Base-by-base conservation (phyloP, 495 filamentous ascomycete genomes). In the Hapsidospora chrysogenum region DNA sequence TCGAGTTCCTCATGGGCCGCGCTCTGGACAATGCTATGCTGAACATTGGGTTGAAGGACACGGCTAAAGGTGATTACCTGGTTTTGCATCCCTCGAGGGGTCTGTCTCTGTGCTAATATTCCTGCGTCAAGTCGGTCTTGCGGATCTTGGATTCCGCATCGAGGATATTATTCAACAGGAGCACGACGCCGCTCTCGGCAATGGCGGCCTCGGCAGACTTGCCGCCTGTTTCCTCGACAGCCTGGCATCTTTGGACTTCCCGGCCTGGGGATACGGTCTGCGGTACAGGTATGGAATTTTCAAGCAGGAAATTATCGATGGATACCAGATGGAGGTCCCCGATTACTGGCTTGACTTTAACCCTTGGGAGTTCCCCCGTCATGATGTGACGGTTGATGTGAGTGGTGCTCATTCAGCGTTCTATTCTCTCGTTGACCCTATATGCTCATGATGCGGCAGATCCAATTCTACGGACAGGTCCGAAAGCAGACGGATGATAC, bases 301-400 rank as follows among this genome's bases (percentile, higher is more conserved):
- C 74, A 94, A 95, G 63, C 89, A 97, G 61, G 87, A 97, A 63
- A 94, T 97, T 44, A 72, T 95, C 33, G 78, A 96, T 49, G 89
- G 89, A 13, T 96, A 93, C 49, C 89, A 97, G 56, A 82, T 96
- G 33, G 89, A 97, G 47, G 76, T 96, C 31, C 89, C 89, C 15
- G 89, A 97, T 54, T 97, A 97, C 58, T 97, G 89, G 89, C 72
- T 97, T 20, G 89, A 96, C 50, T 94, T 95, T 54, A 96, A 96
- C 64, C 89, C 92, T 4, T 97, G 89, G 89, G 89, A 97, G 49
- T 96, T 97, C 48, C 84, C 86, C 14, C 71, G 89, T 43, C 85
- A 92, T 52, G 89, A 97, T 50, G 75, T 97, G 29, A 84, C 78
- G 8, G 86, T 97, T 20, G 81, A 94, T 52, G 63, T 66, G 38